Conservation (phyloP, 2,329 filamentous ascomycete genomes). For the Aschersonia sp. region DNA sequence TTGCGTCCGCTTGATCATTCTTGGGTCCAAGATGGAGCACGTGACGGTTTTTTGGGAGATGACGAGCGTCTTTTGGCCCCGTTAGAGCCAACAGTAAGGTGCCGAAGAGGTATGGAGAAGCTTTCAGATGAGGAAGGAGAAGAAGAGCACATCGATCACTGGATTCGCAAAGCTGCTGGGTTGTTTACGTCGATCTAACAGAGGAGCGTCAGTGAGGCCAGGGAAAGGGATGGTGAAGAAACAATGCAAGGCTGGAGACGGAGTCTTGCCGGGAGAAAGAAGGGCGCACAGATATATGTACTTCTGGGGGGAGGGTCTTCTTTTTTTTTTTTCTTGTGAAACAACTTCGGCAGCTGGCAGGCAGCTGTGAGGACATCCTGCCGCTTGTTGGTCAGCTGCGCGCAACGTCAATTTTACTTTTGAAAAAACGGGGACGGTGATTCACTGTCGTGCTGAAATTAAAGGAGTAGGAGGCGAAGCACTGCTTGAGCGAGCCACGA, state of each 20-base stretch:
- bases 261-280: too few relatives aligned
- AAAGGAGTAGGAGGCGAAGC: too few relatives aligned
- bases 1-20: constrained; percentile 3
- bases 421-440: too few relatives aligned
- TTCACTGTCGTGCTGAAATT: too few relatives aligned
- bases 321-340: not conserved
- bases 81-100: too few relatives aligned
- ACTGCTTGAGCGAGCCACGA: too few relatives aligned
- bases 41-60: constrained; percentile 3
- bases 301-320: not conserved
- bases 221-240: too few relatives aligned
- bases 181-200: too few relatives aligned
- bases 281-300: too few relatives aligned
- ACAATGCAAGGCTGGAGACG: too few relatives aligned
- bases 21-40: constrained; percentile 4
- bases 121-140: not conserved
- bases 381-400: not conserved
- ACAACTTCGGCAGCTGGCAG: not conserved
- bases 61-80: too few relatives aligned
- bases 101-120: not conserved
- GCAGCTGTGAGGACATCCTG: constrained; percentile 1
- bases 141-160: not conserved
- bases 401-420: not conserved
- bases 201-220: too few relatives aligned
- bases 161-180: not conserved